Conservation (phyloP, 345 rosid species). For the Populus tremula region DNA sequence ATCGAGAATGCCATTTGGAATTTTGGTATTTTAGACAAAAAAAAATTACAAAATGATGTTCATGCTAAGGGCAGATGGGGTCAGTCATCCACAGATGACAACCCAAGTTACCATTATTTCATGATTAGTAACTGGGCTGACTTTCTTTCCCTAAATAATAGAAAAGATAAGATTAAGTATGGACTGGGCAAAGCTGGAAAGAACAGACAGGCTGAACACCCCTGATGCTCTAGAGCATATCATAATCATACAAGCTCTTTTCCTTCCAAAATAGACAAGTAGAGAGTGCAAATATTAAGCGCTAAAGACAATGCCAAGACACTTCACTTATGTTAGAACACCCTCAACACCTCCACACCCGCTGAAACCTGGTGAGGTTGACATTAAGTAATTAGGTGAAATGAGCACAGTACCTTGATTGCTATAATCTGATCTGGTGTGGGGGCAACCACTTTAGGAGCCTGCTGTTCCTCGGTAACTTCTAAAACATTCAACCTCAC, state of each 20-base stretch:
- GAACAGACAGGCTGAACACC: neutral
- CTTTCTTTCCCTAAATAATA: neutral
- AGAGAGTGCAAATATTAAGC: neutral
- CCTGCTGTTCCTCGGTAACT: constrained; percentile 51
- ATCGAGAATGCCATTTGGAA: neutral
- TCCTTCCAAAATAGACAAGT: neutral
- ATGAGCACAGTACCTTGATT: constrained; percentile 63
- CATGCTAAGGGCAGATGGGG: neutral
- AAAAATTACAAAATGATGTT: neutral
- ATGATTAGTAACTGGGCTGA: neutral
- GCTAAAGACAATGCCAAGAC: neutral
- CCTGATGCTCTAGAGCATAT: neutral
- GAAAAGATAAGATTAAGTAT: neutral
- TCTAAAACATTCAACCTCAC: constrained; percentile 57
- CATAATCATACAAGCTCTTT: neutral
- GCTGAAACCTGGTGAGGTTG: neutral
- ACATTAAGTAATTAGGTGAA: neutral
- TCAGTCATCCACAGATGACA: neutral
- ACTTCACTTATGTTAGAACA: neutral
- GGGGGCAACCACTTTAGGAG: constrained; percentile 78
- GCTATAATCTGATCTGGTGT: constrained; percentile 93
- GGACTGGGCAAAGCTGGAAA: neutral
- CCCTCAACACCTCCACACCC: neutral
- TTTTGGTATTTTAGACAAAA: neutral
- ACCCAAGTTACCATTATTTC: neutral